Base-by-base conservation (phyloP, 2,329 filamentous ascomycete species). In the Aspergillus fumigatiaffinis region DNA sequence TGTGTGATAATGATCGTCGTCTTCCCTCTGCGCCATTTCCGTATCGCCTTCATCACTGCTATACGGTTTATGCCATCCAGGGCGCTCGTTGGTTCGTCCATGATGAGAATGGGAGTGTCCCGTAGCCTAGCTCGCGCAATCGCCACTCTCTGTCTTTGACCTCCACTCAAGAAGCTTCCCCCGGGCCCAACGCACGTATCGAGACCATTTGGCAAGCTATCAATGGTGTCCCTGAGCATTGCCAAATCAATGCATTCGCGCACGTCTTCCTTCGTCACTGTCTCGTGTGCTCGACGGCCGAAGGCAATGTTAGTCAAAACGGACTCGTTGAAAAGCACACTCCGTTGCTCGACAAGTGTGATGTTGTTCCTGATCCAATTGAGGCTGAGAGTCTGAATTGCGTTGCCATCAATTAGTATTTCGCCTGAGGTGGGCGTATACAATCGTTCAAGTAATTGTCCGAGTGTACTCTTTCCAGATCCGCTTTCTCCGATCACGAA, bases 1-100 rank as follows among this genome's bases (percentile, higher is more conserved):
- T 97, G 93, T 0, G 94, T 97, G 65, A 97, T 93, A 63, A 97
- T 85, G 52, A 97, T 90, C 0, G 93, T 97, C 0, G 92, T 97
- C 70, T 90, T 94, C 0, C 84, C 87, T 38, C 76, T 78, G 23
- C 94, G 82, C 93, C 92, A 97, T 21, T 82, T 68, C 7, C 91
- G 82, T 53, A 97, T 87, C 0, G 87, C 84, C 46, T 89, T 84
- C 80, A 96, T 87, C 41, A 96, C 82, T 12, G 86, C 73, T 0
- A 76, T 76, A 59, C 87, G 83, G 55, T 83, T 92, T 9, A 82
- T 79, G n/a, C 87, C 84, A 65, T 97, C 93, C 9, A 97, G 77
- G 0, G 90, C 90, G 71, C 91, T 94, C 0, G 91, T 96, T 0
- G 90, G 85, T 70, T 97, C 94, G 63, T 97, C 93, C 3, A 97